A percentile compares a stretch with the other conserved stretches of the same genome.
phyloP scores from a whole-genome alignment of 352 stramenopile species.

The Thraustotheca clavata region DNA sequence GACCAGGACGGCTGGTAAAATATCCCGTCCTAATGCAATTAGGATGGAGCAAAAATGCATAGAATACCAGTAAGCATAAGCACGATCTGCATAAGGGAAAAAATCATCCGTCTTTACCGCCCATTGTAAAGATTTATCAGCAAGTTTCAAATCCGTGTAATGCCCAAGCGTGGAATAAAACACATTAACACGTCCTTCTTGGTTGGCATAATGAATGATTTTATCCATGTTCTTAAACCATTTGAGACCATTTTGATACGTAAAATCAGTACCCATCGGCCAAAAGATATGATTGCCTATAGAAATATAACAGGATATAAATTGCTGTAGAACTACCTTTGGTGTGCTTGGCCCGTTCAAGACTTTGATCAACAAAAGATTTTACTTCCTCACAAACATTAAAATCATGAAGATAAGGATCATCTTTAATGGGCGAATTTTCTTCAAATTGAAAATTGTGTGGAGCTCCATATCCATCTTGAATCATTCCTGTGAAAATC shows the following conservation, averaged over 20 bases:
- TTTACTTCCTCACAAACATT: constrained; percentile 84
- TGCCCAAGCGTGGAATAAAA: constrained; percentile 95
- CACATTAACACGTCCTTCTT: constrained; percentile 86
- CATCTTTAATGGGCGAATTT: constrained; percentile 79
- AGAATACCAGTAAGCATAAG: constrained; percentile 87
- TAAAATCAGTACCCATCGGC: constrained; percentile 93
- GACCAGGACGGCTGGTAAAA: constrained; percentile 89
- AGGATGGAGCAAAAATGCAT: background rate
- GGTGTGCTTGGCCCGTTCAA: constrained; percentile 56
- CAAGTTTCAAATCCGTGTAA: constrained; percentile 92
- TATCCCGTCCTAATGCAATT: constrained; percentile 79
- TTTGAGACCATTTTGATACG: constrained; percentile 80
- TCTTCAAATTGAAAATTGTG: constrained; percentile 67
- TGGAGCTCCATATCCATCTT: constrained; percentile 70
- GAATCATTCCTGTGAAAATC: constrained; percentile 84
- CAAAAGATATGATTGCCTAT: constrained; percentile 72
- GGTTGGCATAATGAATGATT: constrained; percentile 92
- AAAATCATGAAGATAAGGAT: constrained; percentile 77
- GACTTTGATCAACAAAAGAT: constrained; percentile 68
- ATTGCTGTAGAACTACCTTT: too few species aligned
- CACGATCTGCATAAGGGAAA: constrained; percentile 91
- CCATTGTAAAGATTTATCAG: constrained; percentile 61
- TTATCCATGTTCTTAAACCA: constrained; percentile 97
- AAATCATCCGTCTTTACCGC: constrained; percentile 94
- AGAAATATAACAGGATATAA: background rate